Evolutionary conservation across 2,329 filamentous ascomycete genomes (phyloP), one percentile per base, ranked within the genome.

Genomic region (Colletotrichum horii): DNA sequence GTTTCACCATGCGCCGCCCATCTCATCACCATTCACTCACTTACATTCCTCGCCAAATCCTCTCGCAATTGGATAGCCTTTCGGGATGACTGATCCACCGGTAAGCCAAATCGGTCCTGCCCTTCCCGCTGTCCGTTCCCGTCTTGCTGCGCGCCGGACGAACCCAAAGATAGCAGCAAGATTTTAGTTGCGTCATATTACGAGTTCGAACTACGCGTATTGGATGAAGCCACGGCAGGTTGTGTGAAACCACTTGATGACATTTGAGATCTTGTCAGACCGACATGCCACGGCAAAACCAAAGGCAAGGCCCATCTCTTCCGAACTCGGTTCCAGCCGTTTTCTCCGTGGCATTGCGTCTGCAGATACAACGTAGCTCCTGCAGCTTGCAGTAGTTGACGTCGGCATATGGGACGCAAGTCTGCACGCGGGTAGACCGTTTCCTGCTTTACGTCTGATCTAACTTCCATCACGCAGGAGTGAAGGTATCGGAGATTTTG

Each of bases 1-100:
- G 70, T 76, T 73, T 76, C 74, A 76, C 58, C 58, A 74, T 69
- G 56, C 64, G 22, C 55, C 34, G 70, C 65, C 70, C 24, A 61
- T 48, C 22, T 48, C 32, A 11, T 55, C n/a, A 56, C 24, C 66
- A 52, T 12, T 19, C n/a, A 22, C 32, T 69, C 56, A 34, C 67
- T 14, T 38, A 36, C 38, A 7, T 38, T 65, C 19, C 9, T 58
- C 36, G 32, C 28, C 32, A 22, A 32, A 34, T 48, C n/a, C 28
- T 6, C 30, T 66, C n/a, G 8, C 22, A 71, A 30, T 9, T 36
- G 30, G 36, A 38, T 28, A 32, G 24, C 19, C 58, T 58, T 48
- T 28, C 16, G 38, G 19, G 24, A 52, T 66, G 26, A 61, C 58
- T 22, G 26, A 32, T 32, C 14, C 55, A 28, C 55, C 19, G n/a